These are phyloP conservation scores for Starmerella cellae DNA, from an alignment of 805 yeast species.

Conservation along the genomic window DNA sequence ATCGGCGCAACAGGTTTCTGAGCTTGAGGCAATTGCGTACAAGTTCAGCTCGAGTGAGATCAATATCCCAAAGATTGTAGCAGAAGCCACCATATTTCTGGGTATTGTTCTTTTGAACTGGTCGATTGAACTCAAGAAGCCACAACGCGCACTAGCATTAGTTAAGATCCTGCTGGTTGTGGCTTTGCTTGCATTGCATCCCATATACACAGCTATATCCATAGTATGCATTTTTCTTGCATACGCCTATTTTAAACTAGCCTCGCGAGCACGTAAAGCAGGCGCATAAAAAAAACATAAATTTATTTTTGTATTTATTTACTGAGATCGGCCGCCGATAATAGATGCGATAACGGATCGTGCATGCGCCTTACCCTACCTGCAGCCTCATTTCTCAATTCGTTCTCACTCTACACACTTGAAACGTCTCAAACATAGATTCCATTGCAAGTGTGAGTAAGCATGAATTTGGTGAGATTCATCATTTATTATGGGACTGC, in stretches of 20 bases:
- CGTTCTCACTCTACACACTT: too few species aligned
- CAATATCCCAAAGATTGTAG: slow-evolving; percentile 9
- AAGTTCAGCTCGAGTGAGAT: slow-evolving; percentile 5
- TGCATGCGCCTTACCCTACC: too few species aligned
- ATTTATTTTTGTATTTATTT: too few species aligned
- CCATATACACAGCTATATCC: slow-evolving; percentile 8
- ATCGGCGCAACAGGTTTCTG: neutral
- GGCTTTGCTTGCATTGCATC: slow-evolving; percentile 13
- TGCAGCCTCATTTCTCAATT: too few species aligned
- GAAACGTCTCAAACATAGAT: too few species aligned
- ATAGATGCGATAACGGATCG: too few species aligned
- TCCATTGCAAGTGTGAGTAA: too few species aligned
- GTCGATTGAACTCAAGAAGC: slow-evolving; percentile 8
- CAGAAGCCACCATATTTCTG: slow-evolving; percentile 15
- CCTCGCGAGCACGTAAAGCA: too few species aligned
- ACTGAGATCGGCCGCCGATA: too few species aligned
- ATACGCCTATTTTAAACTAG: slow-evolving; percentile 5
- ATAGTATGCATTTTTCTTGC: neutral
- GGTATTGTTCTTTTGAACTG: slow-evolving; percentile 14
- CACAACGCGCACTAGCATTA: slow-evolving; percentile 1
- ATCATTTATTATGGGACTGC: too few species aligned
- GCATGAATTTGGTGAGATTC: too few species aligned
- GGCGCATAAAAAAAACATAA: too few species aligned
- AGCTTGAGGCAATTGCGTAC: slow-evolving; percentile 6
- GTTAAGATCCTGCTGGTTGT: slow-evolving; percentile 10